phyloP scores from a whole-genome alignment of 768 basidiomycete genomes.

The Lyophyllum shimeji region DNA sequence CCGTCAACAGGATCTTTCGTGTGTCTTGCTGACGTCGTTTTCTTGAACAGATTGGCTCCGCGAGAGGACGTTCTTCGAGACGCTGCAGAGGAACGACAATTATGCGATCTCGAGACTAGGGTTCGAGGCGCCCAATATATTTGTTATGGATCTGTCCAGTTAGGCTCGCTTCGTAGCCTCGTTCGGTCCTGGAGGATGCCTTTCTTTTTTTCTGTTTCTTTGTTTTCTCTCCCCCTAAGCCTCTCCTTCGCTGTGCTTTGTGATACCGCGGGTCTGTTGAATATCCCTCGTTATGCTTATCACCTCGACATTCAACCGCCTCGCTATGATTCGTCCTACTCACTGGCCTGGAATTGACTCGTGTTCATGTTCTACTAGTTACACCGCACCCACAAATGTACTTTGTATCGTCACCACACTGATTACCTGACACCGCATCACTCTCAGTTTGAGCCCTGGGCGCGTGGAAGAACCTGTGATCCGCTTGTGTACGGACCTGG shows the following conservation, averaged over 20 bases:
- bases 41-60: constrained; percentile 71
- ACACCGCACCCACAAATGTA: background rate
- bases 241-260: too few species aligned
- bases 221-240: constrained; percentile 4
- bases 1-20: background rate
- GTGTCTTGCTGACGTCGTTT: background rate
- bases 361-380: background rate
- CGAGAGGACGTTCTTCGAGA: constrained; percentile 71
- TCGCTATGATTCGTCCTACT: background rate
- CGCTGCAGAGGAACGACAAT: constrained; percentile 54
- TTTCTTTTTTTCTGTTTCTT: background rate
- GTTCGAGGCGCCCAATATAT: constrained; percentile 77
- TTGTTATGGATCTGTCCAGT: constrained; percentile 64
- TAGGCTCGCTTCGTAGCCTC: constrained; percentile 21
- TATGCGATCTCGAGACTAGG: constrained; percentile 66
- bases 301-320: background rate
- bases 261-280: background rate
- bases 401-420: background rate
- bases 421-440: background rate
- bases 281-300: background rate
- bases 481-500: too few species aligned
- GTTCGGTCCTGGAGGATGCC: background rate
- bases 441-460: background rate
- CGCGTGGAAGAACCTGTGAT: too few species aligned
- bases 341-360: background rate